Conservation (phyloP, 495 filamentous ascomycete genomes). For the Trichocladium antarcticum region DNA sequence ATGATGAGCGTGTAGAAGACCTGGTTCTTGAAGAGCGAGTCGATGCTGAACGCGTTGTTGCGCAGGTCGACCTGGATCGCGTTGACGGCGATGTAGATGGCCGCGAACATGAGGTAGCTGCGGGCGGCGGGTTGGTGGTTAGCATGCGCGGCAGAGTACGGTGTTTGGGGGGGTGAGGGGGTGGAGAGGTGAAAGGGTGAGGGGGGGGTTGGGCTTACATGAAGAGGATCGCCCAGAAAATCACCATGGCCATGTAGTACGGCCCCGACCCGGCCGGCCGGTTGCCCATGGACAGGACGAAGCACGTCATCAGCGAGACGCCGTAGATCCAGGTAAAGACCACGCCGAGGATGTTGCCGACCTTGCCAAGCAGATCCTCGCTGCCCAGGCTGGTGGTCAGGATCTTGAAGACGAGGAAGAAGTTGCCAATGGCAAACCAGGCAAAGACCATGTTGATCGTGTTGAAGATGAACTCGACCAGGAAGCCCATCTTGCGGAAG, state of each 20-base stretch:
- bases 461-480: conserved; percentile 88
- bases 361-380: conserved; percentile 53
- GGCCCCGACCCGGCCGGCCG: conserved; percentile 87
- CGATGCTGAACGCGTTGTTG: conserved; percentile 48
- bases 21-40: conserved; percentile 68
- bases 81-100: conserved; percentile 85
- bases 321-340: conserved; percentile 97
- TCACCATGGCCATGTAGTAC: conserved; percentile 92
- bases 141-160: conserved; percentile 7
- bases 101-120: conserved; percentile 86
- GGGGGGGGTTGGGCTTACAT: conserved; percentile 41
- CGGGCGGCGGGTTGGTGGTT: conserved; percentile 4
- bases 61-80: conserved; percentile 62
- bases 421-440: conserved; percentile 99
- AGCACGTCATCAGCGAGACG: conserved; percentile 82
- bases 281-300: conserved; percentile 90
- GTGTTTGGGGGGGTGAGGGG: background rate
- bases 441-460: conserved; percentile 95
- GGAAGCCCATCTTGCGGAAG: conserved; percentile 75
- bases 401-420: conserved; percentile 98
- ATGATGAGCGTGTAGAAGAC: conserved; percentile 92
- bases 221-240: conserved; percentile 96
- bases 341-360: conserved; percentile 69
- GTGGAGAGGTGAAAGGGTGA: too few species aligned
- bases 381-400: conserved; percentile 73